phyloP scores from a whole-genome alignment of 495 filamentous ascomycete species.

The Aspergillus hancockii region DNA sequence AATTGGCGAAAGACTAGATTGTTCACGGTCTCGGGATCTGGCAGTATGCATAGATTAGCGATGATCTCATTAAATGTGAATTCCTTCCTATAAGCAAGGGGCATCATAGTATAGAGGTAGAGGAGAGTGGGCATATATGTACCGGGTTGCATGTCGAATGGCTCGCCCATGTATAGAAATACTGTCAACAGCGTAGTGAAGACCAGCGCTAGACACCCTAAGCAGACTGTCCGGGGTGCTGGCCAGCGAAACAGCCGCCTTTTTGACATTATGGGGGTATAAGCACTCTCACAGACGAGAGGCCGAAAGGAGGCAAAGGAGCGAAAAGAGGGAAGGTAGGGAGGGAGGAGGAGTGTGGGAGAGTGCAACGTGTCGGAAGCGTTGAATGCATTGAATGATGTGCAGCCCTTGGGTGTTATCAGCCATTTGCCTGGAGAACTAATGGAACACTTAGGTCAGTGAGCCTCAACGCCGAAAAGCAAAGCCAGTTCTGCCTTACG shows the following conservation, averaged over 20 bases:
- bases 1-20: conserved; percentile 20
- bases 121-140: background rate
- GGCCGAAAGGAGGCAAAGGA: background rate
- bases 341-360: background rate
- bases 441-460: background rate
- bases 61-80: background rate
- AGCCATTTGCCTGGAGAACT: background rate
- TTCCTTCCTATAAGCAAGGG: background rate
- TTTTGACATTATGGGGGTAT: conserved; percentile 17
- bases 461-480: conserved; percentile 4
- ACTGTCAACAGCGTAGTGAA: conserved; percentile 15
- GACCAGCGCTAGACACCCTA: conserved; percentile 22
- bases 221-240: conserved; percentile 16
- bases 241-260: conserved; percentile 27
- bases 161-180: conserved; percentile 12
- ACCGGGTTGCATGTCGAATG: conserved; percentile 10
- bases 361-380: background rate
- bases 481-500: background rate
- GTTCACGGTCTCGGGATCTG: conserved; percentile 13
- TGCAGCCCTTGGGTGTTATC: background rate
- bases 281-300: background rate
- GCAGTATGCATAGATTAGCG: background rate
- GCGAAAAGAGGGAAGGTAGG: background rate
- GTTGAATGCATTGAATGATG: background rate
- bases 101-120: background rate